Conservation (phyloP, 495 filamentous ascomycete genomes). For the Hypoxylon cercidicola region DNA sequence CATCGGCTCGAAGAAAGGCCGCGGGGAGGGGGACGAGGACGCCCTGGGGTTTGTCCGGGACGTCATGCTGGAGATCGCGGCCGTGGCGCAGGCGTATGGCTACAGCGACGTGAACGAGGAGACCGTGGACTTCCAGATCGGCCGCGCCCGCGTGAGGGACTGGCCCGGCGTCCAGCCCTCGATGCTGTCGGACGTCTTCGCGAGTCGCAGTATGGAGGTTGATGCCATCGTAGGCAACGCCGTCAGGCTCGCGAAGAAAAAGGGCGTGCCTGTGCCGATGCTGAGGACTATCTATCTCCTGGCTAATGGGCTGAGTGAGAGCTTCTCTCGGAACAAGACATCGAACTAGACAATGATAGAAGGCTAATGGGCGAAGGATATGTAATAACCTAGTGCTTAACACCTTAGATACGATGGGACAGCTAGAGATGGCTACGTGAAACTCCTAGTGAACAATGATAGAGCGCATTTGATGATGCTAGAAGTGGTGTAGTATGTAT, state of each 20-base stretch:
- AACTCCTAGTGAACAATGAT: no score
- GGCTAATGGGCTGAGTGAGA: constrained; percentile 42
- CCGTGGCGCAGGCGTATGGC: constrained; percentile 55
- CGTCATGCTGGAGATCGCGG: constrained; percentile 63
- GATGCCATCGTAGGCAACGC: constrained; percentile 65
- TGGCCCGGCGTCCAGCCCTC: constrained; percentile 54
- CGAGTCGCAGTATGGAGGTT: constrained; percentile 56
- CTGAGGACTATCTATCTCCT: constrained; percentile 57
- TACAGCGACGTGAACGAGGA: constrained; percentile 53
- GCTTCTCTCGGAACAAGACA: constrained; percentile 30
- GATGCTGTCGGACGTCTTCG: constrained; percentile 60
- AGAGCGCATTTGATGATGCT: no score
- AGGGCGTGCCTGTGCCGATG: constrained; percentile 55
- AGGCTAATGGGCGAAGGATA: no score
- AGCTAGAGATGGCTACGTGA: no score
- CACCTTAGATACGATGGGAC: no score
- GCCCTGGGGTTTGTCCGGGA: constrained; percentile 50
- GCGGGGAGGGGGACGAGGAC: constrained; percentile 14
- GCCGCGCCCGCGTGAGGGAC: constrained; percentile 45
- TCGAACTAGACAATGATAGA: not conserved
- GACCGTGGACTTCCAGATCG: constrained; percentile 51
- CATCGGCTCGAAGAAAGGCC: constrained; percentile 44
- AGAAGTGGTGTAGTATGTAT: no score
- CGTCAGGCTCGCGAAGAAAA: constrained; percentile 53
- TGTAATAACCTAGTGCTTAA: no score